Conservation (phyloP, 2,329 filamentous ascomycete species). For the Alternaria viburni region DNA sequence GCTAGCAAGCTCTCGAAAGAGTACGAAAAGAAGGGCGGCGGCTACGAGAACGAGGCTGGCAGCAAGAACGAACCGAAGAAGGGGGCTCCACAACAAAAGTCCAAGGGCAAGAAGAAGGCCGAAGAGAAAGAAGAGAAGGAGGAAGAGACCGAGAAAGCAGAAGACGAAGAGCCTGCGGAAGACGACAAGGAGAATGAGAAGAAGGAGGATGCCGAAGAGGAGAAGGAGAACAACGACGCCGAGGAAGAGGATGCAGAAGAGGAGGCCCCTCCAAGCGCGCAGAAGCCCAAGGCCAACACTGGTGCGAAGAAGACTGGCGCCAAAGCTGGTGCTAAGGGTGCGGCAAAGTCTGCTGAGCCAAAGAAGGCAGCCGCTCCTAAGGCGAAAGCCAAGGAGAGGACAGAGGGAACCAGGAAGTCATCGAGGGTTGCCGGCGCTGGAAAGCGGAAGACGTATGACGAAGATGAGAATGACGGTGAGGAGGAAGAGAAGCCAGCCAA, state of each 20-base stretch:
- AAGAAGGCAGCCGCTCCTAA: slow-evolving; percentile 2
- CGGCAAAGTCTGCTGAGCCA: slow-evolving; percentile 16
- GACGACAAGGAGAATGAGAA: slow-evolving; percentile 11
- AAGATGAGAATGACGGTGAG: slow-evolving; percentile 16
- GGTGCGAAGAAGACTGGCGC: slow-evolving; percentile 20
- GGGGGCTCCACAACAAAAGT: slow-evolving; percentile 43
- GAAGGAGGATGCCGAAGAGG: slow-evolving; percentile 13
- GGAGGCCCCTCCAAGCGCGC: slow-evolving; percentile 22
- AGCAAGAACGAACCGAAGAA: slow-evolving; percentile 55
- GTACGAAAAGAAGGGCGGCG: slow-evolving; percentile 50
- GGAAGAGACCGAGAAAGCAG: neutral
- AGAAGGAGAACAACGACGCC: neutral
- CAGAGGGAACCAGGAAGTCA: slow-evolving; percentile 28
- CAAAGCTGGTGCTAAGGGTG: slow-evolving; percentile 23
- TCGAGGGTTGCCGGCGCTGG: slow-evolving; percentile 25
- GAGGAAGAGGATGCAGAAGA: slow-evolving; percentile 22
- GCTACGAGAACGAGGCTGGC: slow-evolving; percentile 51
- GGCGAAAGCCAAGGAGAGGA: slow-evolving; percentile 22
- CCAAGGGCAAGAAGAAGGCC: slow-evolving; percentile 19
- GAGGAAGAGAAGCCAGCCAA: slow-evolving; percentile 18
- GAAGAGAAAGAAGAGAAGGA: slow-evolving; percentile 21
- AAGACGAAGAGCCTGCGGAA: neutral
- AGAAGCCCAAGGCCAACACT: slow-evolving; percentile 31
- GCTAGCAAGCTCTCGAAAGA: slow-evolving; percentile 53
- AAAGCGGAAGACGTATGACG: slow-evolving; percentile 29